Evolutionary conservation across 1,139 yeast genomes (phyloP).

Genomic region (Meyerozyma smithsonii): DNA sequence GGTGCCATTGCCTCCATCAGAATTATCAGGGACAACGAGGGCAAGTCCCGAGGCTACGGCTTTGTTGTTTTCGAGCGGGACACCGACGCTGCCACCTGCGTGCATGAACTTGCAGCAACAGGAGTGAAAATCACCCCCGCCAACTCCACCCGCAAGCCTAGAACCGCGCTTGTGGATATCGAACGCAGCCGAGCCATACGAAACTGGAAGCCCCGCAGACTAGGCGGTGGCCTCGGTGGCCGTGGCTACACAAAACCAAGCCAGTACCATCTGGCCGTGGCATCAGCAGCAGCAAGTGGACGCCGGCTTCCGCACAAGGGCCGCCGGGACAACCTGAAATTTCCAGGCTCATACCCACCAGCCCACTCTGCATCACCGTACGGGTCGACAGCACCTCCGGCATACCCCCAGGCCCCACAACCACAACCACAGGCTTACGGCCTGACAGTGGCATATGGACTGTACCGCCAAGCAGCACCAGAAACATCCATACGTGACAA

Average conservation of each 20-base stretch:
- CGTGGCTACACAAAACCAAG: conserved; percentile 12
- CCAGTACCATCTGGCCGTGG: conserved; percentile 4
- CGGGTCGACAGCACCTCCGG: not conserved
- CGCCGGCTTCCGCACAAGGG: not conserved
- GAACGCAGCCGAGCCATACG: conserved; percentile 77
- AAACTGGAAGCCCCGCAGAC: conserved; percentile 70
- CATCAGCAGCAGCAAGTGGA: conserved; percentile 2
- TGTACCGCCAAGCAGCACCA: not conserved
- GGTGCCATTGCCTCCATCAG: conserved; percentile 70
- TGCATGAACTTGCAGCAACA: conserved; percentile 53
- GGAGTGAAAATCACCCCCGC: conserved; percentile 27
- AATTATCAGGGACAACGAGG: conserved; percentile 55
- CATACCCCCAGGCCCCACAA: not conserved
- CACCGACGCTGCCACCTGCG: conserved; percentile 53
- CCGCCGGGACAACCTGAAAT: not conserved
- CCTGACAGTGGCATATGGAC: not conserved
- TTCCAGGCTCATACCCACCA: not conserved
- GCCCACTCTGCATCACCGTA: not conserved
- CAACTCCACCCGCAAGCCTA: conserved; percentile 6
- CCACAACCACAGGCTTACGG: conserved; percentile 1
- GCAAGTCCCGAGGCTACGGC: conserved; percentile 76
- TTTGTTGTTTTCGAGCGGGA: conserved; percentile 69
- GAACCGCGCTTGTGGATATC: conserved; percentile 68
- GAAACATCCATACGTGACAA: not conserved
- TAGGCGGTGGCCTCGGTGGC: conserved; percentile 62